These are phyloP conservation scores for Aleurites moluccanus DNA, from an alignment of 441 rosid species.

Conservation along the genomic window DNA sequence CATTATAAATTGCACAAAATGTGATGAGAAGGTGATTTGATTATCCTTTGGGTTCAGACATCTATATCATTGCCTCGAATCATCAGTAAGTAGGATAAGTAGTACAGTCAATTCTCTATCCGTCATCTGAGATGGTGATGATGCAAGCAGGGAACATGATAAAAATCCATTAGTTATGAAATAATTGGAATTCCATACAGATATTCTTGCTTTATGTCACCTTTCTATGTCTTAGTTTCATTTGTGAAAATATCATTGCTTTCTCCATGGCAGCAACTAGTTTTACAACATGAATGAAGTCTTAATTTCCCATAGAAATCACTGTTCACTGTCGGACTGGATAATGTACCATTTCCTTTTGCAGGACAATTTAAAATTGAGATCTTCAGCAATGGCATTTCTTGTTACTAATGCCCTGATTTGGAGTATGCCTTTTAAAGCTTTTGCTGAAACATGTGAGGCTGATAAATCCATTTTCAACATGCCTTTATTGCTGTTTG, in stretches of 20 bases:
- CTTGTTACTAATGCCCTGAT: constrained; percentile 55
- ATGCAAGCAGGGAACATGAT: constrained; percentile 1
- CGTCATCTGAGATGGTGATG: background rate
- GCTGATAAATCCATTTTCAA: constrained; percentile 61
- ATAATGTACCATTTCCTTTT: constrained; percentile 25
- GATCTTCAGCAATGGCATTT: constrained; percentile 41
- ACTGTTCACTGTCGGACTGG: constrained; percentile 19
- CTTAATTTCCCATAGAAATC: background rate
- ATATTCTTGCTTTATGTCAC: constrained; percentile 7
- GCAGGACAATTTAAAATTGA: constrained; percentile 45
- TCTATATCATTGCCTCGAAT: background rate
- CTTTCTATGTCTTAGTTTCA: constrained; percentile 1
- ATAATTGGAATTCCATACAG: background rate
- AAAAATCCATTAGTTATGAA: background rate
- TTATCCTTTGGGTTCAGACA: background rate
- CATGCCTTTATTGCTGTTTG: constrained; percentile 81
- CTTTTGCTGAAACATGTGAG: constrained; percentile 84
- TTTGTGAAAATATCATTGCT: background rate
- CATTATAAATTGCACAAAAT: background rate
- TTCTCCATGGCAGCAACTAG: background rate
- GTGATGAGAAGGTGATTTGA: no score
- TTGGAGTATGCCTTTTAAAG: constrained; percentile 63
- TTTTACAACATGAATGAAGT: background rate
- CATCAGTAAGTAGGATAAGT: background rate
- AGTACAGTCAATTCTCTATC: background rate